Evolutionary conservation across 106 monocot species (phyloP), one percentile per base, ranked within the genome.

Genomic region (Dendrobium officinale): DNA sequence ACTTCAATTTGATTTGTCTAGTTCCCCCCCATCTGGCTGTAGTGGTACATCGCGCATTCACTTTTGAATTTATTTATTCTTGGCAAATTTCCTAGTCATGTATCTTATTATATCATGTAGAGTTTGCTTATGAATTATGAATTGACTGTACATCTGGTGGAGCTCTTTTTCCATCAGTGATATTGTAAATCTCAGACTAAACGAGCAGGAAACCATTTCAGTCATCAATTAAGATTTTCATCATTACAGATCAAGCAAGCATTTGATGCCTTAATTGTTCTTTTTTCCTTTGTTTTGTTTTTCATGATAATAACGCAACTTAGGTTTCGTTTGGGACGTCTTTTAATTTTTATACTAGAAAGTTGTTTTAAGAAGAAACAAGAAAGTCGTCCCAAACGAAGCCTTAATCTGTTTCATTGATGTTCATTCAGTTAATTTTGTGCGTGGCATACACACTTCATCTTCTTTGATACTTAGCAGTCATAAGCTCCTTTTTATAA

Each of bases 11-110:
- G 24, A 20, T 49, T 76, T 84, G 81, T 77, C 75, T 49, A 42
- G 42, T 55, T 67, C 79, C 26, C 64, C 79, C 26, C 49, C 16
- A 31, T 77, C 10, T 31, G 45, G 45, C 16, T 67, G 51, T 16
- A 67, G 17, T 27, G 64, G 70, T 75, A 42, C 27, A 55, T 58
- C 56, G 68, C 55, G 75, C 54, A 59, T 48, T 51, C 26, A 56
- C 76, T 61, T 81, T 73, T 81, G 42, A 83, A 80, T 84, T 80
- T 84, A 77, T 89, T 89, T 80, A 82, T 89, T 89, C 84, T 89
- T 88, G 88, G 56, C 79, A 42, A 76, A 47, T 83, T 81, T 81
- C 42, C 17, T 78, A 37, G 79, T 49, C 77, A 54, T 83, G 77
- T 55, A 68, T 68, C 61, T 67, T 77, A 77, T 80, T 76, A 55